A percentile compares a stretch with the other conserved stretches of the same genome.
phyloP scores from a whole-genome alignment of 2,329 filamentous ascomycete species.

The Emmonsiellopsis sp. region DNA sequence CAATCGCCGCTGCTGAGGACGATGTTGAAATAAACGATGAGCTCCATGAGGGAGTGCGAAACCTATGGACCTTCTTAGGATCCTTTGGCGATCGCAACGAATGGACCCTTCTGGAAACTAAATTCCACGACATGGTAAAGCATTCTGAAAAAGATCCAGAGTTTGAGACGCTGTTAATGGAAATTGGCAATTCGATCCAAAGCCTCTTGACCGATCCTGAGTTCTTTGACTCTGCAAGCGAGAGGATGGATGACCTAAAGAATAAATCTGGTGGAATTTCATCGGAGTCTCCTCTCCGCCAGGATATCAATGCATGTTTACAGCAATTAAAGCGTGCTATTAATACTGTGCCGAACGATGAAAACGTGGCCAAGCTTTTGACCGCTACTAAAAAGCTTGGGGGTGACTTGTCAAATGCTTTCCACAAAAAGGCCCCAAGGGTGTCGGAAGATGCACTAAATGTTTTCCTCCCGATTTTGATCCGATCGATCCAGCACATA shows the following conservation, averaged over 20 bases:
- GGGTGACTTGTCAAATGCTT: slow-evolving; percentile 57
- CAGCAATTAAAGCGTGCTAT: slow-evolving; percentile 59
- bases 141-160: slow-evolving; percentile 70
- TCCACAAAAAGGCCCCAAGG: slow-evolving; percentile 57
- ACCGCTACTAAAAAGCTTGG: slow-evolving; percentile 59
- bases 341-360: slow-evolving; percentile 59
- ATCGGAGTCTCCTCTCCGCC: slow-evolving; percentile 56
- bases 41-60: slow-evolving; percentile 63
- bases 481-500: slow-evolving; percentile 72
- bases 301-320: slow-evolving; percentile 65
- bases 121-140: slow-evolving; percentile 60
- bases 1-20: slow-evolving; percentile 56
- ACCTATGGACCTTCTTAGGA: slow-evolving; percentile 71
- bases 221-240: slow-evolving; percentile 69
- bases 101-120: slow-evolving; percentile 65
- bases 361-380: slow-evolving; percentile 60
- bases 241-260: slow-evolving; percentile 52
- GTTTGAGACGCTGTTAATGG: slow-evolving; percentile 66
- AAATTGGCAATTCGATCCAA: slow-evolving; percentile 65
- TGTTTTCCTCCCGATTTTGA: slow-evolving; percentile 67
- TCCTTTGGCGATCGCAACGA: slow-evolving; percentile 65
- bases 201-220: slow-evolving; percentile 75
- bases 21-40: slow-evolving; percentile 66
- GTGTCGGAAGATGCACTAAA: slow-evolving; percentile 67
- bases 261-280: slow-evolving; percentile 50